Evolutionary conservation across 2,329 filamentous ascomycete genomes (phyloP).

Genomic region (Spiromastix sp.): DNA sequence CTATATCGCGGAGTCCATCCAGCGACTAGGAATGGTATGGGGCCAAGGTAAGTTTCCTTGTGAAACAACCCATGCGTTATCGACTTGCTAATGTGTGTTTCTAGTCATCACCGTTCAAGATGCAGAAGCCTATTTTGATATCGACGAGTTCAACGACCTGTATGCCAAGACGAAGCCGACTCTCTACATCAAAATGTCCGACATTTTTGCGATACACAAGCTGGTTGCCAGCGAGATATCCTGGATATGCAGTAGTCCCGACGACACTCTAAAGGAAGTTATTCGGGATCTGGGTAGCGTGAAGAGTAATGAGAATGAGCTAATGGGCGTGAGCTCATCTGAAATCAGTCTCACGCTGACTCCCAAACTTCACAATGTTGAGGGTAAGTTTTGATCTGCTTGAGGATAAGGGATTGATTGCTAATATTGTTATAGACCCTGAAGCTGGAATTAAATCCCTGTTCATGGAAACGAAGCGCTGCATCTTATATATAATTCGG

Average conservation of each 20-base stretch:
- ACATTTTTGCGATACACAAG: slow-evolving; percentile 93
- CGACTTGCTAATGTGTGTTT: slow-evolving; percentile 22
- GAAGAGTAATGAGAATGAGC: slow-evolving; percentile 91
- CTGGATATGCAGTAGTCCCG: slow-evolving; percentile 64
- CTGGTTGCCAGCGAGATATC: slow-evolving; percentile 71
- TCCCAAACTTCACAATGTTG: slow-evolving; percentile 77
- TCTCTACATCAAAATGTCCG: slow-evolving; percentile 97
- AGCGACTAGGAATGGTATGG: slow-evolving; percentile 66
- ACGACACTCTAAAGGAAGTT: slow-evolving; percentile 84
- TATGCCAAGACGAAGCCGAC: slow-evolving; percentile 95
- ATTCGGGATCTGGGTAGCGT: slow-evolving; percentile 89
- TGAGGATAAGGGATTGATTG: neutral
- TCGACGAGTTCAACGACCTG: slow-evolving; percentile 97
- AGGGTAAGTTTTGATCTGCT: slow-evolving; percentile 39
- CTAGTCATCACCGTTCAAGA: slow-evolving; percentile 71
- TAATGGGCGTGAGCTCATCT: slow-evolving; percentile 72
- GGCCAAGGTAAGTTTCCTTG: slow-evolving; percentile 42
- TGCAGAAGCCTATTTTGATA: slow-evolving; percentile 87
- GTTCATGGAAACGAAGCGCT: slow-evolving; percentile 97
- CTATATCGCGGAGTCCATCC: slow-evolving; percentile 76
- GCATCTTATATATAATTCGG: slow-evolving; percentile 93
- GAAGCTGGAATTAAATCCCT: slow-evolving; percentile 85
- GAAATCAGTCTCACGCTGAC: slow-evolving; percentile 88
- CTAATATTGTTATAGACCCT: slow-evolving; percentile 48
- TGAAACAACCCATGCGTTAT: neutral